Percentiles rank a stretch among this genome's conserved stretches.
These are phyloP conservation scores for Blastocystis sp. DNA, from an alignment of 352 stramenopile genomes.

Conservation along the genomic window DNA sequence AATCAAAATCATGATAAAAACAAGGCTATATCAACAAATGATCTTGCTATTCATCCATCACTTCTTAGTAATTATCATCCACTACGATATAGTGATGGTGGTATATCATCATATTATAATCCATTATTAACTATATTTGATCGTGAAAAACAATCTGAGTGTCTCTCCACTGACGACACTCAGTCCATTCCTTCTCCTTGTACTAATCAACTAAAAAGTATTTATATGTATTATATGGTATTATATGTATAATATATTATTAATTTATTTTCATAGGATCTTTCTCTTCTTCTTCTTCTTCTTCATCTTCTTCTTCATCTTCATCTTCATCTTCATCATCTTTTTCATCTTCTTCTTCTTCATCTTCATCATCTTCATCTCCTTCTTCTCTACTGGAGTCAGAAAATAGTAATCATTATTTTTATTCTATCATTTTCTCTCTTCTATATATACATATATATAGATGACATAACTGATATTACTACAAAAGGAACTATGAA, in stretches of 20 bases:
- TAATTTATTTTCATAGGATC: background rate
- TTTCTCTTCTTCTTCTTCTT: background rate
- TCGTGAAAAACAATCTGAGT: background rate
- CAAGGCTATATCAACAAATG: too few relatives aligned
- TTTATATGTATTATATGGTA: background rate
- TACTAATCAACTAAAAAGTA: too few relatives aligned
- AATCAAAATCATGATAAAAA: too few relatives aligned
- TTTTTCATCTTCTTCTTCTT: slow-evolving; percentile 27
- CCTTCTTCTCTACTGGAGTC: slow-evolving; percentile 17
- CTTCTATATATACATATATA: too few relatives aligned
- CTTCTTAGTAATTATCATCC: background rate
- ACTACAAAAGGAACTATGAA: too few relatives aligned
- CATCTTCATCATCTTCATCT: background rate
- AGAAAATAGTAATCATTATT: too few relatives aligned
- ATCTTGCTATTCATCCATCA: background rate
- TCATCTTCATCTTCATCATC: slow-evolving; percentile 7
- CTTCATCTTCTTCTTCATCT: slow-evolving; percentile 11
- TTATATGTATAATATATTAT: background rate
- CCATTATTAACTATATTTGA: background rate
- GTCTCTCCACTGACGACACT: background rate
- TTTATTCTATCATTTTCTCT: too few relatives aligned
- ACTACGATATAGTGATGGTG: background rate
- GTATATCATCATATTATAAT: background rate
- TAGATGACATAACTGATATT: too few relatives aligned
- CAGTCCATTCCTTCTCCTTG: too few relatives aligned